Percentiles rank a stretch among this genome's conserved stretches.
phyloP scores from a whole-genome alignment of 2,329 filamentous ascomycete species.

The Ceratocystis alfenasii region DNA sequence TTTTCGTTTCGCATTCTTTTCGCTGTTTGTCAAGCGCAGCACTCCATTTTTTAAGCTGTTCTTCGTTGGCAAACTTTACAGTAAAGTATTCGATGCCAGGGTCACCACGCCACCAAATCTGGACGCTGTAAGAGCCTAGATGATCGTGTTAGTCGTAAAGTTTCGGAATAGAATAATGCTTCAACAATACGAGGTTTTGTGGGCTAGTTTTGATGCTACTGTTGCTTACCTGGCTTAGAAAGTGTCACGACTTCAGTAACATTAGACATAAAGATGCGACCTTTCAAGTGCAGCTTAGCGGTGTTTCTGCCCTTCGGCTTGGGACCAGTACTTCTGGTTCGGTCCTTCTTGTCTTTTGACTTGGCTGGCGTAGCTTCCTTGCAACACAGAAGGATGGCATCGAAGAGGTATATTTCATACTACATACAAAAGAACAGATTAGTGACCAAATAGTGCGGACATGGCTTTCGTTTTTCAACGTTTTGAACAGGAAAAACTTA shows the following conservation, averaged over 20 bases:
- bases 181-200: no score
- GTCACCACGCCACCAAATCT: conserved; percentile 98
- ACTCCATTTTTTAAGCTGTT: conserved; percentile 87
- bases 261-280: conserved; percentile 97
- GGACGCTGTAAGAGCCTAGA: conserved; percentile 78
- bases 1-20: conserved; percentile 44
- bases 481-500: conserved; percentile 34
- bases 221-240: conserved; percentile 64
- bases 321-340: conserved; percentile 43
- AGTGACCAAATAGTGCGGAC: conserved; percentile 11
- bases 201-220: no score
- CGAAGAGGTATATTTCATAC: conserved; percentile 97
- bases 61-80: conserved; percentile 85
- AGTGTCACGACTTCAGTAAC: conserved; percentile 88
- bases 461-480: neutral
- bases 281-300: conserved; percentile 85
- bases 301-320: conserved; percentile 49
- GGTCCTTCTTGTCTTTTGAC: conserved; percentile 63
- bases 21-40: conserved; percentile 66
- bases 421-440: conserved; percentile 31
- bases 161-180: no score
- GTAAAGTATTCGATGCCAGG: conserved; percentile 92
- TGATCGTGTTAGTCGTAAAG: neutral
- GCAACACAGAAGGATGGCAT: conserved; percentile 89
- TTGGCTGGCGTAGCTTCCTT: conserved; percentile 87